These are phyloP conservation scores for Aureobasidium zeae DNA, from an alignment of 2,329 filamentous ascomycete species.

Conservation along the genomic window DNA sequence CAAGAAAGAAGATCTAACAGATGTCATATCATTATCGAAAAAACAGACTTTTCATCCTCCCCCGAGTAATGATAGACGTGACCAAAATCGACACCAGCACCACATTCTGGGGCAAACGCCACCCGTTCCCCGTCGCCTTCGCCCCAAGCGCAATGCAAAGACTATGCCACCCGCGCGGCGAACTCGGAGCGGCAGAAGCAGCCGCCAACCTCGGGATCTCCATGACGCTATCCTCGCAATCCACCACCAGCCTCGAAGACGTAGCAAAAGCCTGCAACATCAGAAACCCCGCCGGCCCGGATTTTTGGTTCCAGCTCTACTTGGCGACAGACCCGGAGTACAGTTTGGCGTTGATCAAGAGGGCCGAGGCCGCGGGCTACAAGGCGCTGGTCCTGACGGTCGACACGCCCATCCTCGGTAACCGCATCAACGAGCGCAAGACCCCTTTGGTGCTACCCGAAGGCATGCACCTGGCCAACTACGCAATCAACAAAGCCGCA, in stretches of 20 bases:
- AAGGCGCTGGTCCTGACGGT: slow-evolving; percentile 26
- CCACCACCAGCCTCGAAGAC: slow-evolving; percentile 26
- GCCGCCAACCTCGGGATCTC: slow-evolving; percentile 21
- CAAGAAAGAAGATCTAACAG: too few relatives aligned
- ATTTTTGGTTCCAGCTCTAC: slow-evolving; percentile 24
- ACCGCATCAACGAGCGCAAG: slow-evolving; percentile 26
- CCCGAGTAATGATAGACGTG: slow-evolving; percentile 33
- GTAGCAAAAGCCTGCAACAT: slow-evolving; percentile 19
- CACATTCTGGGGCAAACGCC: slow-evolving; percentile 36
- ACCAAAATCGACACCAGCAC: slow-evolving; percentile 33
- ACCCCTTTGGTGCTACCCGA: slow-evolving; percentile 18
- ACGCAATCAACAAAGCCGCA: background rate
- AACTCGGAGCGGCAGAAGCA: slow-evolving; percentile 25
- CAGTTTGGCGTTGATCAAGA: slow-evolving; percentile 21
- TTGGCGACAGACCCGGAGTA: slow-evolving; percentile 20
- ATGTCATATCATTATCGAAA: too few relatives aligned
- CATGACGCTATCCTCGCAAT: slow-evolving; percentile 24
- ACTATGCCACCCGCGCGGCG: slow-evolving; percentile 24
- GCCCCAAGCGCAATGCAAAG: slow-evolving; percentile 27
- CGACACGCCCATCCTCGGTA: slow-evolving; percentile 27
- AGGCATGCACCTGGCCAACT: slow-evolving; percentile 22
- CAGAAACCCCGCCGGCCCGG: slow-evolving; percentile 16
- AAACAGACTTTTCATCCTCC: slow-evolving; percentile 22
- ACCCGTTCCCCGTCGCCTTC: slow-evolving; percentile 29
- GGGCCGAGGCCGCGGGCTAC: slow-evolving; percentile 25